These are phyloP conservation scores for Curvularia lunata DNA, from an alignment of 2,329 filamentous ascomycete genomes.

Conservation along the genomic window DNA sequence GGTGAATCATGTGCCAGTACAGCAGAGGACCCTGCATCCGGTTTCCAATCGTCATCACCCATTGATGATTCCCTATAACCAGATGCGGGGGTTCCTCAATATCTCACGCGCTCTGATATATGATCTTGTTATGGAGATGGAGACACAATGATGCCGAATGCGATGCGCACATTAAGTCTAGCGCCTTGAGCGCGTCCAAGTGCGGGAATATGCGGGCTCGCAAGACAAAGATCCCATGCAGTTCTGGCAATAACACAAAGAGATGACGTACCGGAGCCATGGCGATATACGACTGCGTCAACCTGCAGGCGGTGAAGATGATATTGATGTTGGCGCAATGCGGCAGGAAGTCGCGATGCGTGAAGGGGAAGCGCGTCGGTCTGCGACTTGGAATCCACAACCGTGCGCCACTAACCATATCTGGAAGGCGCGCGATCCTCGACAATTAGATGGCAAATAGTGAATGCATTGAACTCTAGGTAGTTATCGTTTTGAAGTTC, in stretches of 20 bases:
- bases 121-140: background rate
- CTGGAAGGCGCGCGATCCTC: background rate
- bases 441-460: background rate
- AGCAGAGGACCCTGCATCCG: background rate
- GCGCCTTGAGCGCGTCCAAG: conserved; percentile 13
- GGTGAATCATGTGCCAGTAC: conserved; percentile 1
- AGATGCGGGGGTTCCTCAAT: background rate
- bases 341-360: conserved; percentile 41
- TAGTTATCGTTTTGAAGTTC: background rate
- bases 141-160: conserved; percentile 6
- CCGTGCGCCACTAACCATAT: conserved; percentile 27
- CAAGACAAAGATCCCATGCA: conserved; percentile 7
- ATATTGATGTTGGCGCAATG: conserved; percentile 29
- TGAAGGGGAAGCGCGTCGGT: conserved; percentile 42
- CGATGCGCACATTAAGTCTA: conserved; percentile 13
- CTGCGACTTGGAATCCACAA: conserved; percentile 35
- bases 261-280: conserved; percentile 47
- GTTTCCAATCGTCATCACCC: background rate
- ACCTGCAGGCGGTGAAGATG: conserved; percentile 28
- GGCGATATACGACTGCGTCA: conserved; percentile 22
- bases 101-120: background rate
- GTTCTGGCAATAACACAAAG: background rate
- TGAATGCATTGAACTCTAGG: background rate
- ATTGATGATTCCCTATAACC: background rate
- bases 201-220: background rate